Evolutionary conservation across 192 early-diverging fungal species (phyloP).

Genomic region (Coemansia erecta): DNA sequence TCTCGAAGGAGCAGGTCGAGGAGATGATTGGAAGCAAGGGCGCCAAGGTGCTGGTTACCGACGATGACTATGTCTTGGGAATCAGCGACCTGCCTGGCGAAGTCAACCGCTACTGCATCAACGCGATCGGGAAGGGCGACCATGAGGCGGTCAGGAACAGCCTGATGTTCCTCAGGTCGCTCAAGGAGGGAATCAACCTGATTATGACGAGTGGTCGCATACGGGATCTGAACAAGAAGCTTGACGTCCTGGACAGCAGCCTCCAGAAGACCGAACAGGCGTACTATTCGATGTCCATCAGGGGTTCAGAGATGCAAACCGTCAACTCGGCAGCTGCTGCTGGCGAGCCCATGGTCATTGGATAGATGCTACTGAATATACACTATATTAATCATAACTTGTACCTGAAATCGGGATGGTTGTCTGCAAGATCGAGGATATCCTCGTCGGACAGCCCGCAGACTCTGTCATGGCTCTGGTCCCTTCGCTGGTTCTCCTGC

Average conservation of each 20-base stretch:
- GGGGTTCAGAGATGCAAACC: conserved; percentile 24
- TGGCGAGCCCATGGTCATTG: background rate
- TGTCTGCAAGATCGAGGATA: conserved; percentile 39
- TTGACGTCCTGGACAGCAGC: conserved; percentile 39
- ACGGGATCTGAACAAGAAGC: conserved; percentile 38
- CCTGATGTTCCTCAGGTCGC: conserved; percentile 40
- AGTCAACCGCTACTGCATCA: conserved; percentile 60
- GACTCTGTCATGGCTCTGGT: conserved; percentile 13
- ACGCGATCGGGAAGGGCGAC: conserved; percentile 53
- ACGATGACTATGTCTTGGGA: conserved; percentile 57
- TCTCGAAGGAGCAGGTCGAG: conserved; percentile 38
- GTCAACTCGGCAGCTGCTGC: background rate
- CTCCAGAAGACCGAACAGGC: conserved; percentile 48
- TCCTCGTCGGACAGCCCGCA: conserved; percentile 16
- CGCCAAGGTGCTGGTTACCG: conserved; percentile 16
- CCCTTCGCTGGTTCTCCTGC: conserved; percentile 32
- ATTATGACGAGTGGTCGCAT: conserved; percentile 11
- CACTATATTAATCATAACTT: conserved; percentile 10
- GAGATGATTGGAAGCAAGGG: conserved; percentile 10
- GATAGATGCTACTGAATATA: background rate
- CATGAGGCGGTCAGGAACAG: conserved; percentile 36
- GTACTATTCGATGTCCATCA: conserved; percentile 46
- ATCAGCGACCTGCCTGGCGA: conserved; percentile 61
- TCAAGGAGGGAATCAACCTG: conserved; percentile 47
- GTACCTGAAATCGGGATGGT: conserved; percentile 50